Conservation (phyloP, 108 stramenopile species). For the Nannochloropsis gaditana region DNA sequence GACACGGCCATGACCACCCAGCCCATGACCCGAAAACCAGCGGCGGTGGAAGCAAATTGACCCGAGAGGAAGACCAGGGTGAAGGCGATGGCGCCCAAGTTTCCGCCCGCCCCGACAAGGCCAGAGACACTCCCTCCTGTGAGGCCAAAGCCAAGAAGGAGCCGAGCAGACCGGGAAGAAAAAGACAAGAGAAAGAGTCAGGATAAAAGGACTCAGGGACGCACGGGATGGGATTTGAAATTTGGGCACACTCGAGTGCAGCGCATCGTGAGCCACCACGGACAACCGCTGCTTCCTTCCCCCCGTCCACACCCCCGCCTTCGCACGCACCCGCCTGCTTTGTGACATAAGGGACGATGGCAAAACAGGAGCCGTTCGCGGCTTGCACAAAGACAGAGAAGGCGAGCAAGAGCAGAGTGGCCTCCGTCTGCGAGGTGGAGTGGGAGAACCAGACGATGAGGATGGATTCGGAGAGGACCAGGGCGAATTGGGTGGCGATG, state of each 20-base stretch:
- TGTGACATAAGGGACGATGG: background rate
- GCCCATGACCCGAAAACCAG: background rate
- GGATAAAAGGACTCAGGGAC: too few relatives aligned
- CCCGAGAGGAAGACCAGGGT: background rate
- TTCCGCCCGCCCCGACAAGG: background rate
- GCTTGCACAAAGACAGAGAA: background rate
- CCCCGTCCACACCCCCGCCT: background rate
- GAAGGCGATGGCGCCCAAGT: conserved; percentile 1
- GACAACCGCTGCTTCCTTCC: background rate
- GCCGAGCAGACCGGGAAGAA: too few relatives aligned
- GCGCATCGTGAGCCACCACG: too few relatives aligned
- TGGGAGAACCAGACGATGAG: conserved; percentile 20
- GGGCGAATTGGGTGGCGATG: background rate
- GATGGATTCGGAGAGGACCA: conserved; percentile 6
- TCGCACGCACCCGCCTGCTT: background rate
- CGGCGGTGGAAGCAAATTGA: conserved; percentile 5
- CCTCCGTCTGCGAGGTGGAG: background rate
- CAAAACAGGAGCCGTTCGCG: background rate
- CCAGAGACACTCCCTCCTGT: background rate
- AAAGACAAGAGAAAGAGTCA: too few relatives aligned
- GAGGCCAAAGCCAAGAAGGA: too few relatives aligned
- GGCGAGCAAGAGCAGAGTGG: background rate
- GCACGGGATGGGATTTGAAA: too few relatives aligned
- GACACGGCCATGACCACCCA: background rate
- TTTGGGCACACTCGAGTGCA: too few relatives aligned